Evolutionary conservation across 1,284 basidiomycete species (phyloP), one percentile per base, ranked within the genome.

Genomic region (Hypsizygus ulmarius): DNA sequence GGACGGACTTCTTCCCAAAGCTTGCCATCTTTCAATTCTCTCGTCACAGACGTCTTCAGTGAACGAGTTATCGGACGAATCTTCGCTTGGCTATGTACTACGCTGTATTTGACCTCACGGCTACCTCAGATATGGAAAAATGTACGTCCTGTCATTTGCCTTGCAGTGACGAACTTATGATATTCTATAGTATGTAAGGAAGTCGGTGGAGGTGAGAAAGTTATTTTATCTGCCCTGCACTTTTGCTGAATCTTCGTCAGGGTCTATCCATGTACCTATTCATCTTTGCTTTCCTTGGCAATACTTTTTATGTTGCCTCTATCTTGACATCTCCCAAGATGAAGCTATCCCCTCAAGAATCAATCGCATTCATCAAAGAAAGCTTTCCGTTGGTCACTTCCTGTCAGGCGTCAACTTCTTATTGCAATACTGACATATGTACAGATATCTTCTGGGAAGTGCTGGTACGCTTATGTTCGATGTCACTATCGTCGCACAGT

Each of bases 101-200:
- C 84, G 0, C 71, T 96, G 15, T 97, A 97, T 67, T 71, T 97
- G 19, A 96, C 93, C 4, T 92, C 89, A 2, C 81, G 94, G 43
- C 70, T 97, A 59, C 94, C 94, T 21, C 94, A 97, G 66, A 96
- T 97, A 55, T 97, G 93, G 93, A 95, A 94, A 69, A 97, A 97
- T 60, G 93, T 95, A 63, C 67, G 91, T 82, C 5, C 39, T 34
- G 28, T 49, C 45, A 18, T 45, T 28, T 16, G 28, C 43, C n/a
- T 21, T 33, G 30, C 48, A 35, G 29, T 25, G 25, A 14, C 10
- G 36, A 28, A 18, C 28, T 42, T 42, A 43, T 38, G 19, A 16
- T 35, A n/a, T 33, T 44, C 32, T 21, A 12, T 59, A 96, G 93
- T 97, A 83, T 64, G 82, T 79, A 46, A 81, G 94, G 51, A 92